Percentiles rank a stretch among this genome's conserved stretches.
These are phyloP conservation scores for Phytophthora sansomeana DNA, from an alignment of 352 stramenopile genomes.

Conservation along the genomic window DNA sequence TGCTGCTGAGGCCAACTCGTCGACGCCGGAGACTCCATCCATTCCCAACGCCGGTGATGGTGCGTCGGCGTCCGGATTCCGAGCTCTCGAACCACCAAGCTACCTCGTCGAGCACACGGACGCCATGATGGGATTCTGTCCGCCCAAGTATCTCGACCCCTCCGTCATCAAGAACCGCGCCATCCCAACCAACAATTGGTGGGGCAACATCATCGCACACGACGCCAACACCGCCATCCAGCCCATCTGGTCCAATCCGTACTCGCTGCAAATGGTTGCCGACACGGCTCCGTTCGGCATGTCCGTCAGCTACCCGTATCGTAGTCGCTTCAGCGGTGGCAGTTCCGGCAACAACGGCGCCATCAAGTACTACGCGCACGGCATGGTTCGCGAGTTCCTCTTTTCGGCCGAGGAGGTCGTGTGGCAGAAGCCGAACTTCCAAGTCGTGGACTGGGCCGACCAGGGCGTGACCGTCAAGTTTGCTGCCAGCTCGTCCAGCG, in stretches of 20 bases:
- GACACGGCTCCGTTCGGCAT: constrained; percentile 59
- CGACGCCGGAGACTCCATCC: constrained; percentile 1
- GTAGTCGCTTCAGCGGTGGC: constrained; percentile 56
- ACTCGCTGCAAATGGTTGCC: constrained; percentile 50
- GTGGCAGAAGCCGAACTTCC: constrained; percentile 48
- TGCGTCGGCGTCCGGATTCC: constrained; percentile 27
- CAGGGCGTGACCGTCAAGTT: constrained; percentile 64
- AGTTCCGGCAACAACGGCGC: constrained; percentile 61
- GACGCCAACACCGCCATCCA: constrained; percentile 45
- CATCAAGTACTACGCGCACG: constrained; percentile 65
- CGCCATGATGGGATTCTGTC: constrained; percentile 57
- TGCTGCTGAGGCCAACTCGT: constrained; percentile 2
- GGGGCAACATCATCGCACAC: constrained; percentile 73
- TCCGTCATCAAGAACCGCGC: constrained; percentile 52
- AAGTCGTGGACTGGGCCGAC: constrained; percentile 67
- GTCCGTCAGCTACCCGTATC: constrained; percentile 62
- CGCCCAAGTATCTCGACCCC: constrained; percentile 60
- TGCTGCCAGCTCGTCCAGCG: constrained; percentile 25
- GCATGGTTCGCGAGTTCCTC: constrained; percentile 55
- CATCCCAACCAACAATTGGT: constrained; percentile 81
- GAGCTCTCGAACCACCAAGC: constrained; percentile 37
- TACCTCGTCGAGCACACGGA: constrained; percentile 61
- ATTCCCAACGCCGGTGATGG: constrained; percentile 14
- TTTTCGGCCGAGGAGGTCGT: constrained; percentile 62
- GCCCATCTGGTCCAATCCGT: constrained; percentile 70